Evolutionary conservation across 345 rosid species (phyloP), one percentile per base, ranked within the genome.

Genomic region (Populus alba): DNA sequence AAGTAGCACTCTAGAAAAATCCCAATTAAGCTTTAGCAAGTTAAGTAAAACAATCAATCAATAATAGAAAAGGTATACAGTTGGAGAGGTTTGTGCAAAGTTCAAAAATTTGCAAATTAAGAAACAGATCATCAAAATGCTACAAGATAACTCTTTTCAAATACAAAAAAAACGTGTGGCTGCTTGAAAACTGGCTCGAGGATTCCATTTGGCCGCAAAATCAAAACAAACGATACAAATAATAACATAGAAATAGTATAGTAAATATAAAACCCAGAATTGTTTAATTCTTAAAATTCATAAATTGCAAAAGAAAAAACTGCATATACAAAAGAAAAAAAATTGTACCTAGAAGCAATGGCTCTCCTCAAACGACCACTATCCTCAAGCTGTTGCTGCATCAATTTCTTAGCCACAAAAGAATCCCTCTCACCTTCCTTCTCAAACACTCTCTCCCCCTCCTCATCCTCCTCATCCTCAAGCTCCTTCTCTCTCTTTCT

Each of bases 381-480:
- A 18, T 92, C 98, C 82, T 92, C 97, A 9, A 87, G 89, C 90
- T 97, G 99, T 81, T 91, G 90, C 87, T 92, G 87, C 88, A 90
- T 87, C 94, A 97, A 83, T 74, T 83, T 82, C 80, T 86, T 87
- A 5, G 84, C 89, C 15, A 94, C 92, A 62, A 79, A 80, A 11
- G 92, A 81, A 88, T 93, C 95, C 74, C 88, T 83, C 61, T 71
- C 87, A 0, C 87, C 96, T 55, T 90, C 98, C 72, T 73, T 85
- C 39, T 90, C 98, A 20, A 71, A 74, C 9, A 41, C 72, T 18
- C 82, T 86, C 0, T 77, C 88, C n/a, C 82, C 90, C 2, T 74
- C 92, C 3, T 62, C 86, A 67, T 84, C 94, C 5, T 85, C 90
- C 25, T 83, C 85, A 5, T 72, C 76, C 41, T 78, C 73, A 15